Evolutionary conservation across 306 rosid species (phyloP).

Genomic region (Rosa chinensis): DNA sequence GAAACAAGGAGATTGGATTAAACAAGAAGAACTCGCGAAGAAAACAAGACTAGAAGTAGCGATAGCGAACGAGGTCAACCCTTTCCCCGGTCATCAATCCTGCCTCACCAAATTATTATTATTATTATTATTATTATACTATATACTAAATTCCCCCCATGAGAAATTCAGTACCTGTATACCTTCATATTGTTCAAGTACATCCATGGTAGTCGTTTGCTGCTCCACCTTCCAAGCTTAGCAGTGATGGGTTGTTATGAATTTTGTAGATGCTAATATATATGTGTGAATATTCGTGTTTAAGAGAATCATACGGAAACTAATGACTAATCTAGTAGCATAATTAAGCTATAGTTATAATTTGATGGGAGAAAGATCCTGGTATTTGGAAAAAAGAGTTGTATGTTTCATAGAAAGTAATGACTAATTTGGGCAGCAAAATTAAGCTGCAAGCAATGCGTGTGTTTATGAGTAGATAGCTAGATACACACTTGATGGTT

Average conservation of each 20-base stretch:
- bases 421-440: background rate
- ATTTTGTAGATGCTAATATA: background rate
- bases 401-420: background rate
- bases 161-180: slow-evolving; percentile 39
- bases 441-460: background rate
- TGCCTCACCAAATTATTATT: no score
- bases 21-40: no score
- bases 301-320: no score
- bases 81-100: no score
- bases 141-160: slow-evolving; percentile 3
- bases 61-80: no score
- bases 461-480: slow-evolving; percentile 19
- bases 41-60: no score
- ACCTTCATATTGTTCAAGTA: slow-evolving; percentile 31
- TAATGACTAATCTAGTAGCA: no score
- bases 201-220: slow-evolving; percentile 39
- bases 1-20: no score
- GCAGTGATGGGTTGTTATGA: slow-evolving; percentile 39
- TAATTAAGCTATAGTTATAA: background rate
- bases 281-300: background rate
- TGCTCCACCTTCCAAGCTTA: slow-evolving; percentile 34
- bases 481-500: slow-evolving; percentile 16
- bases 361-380: background rate
- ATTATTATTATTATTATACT: no score
- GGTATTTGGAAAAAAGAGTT: background rate